A percentile compares a stretch with the other conserved stretches of the same genome.
phyloP scores from a whole-genome alignment of 2,329 filamentous ascomycete genomes.

The Diaporthe eres region DNA sequence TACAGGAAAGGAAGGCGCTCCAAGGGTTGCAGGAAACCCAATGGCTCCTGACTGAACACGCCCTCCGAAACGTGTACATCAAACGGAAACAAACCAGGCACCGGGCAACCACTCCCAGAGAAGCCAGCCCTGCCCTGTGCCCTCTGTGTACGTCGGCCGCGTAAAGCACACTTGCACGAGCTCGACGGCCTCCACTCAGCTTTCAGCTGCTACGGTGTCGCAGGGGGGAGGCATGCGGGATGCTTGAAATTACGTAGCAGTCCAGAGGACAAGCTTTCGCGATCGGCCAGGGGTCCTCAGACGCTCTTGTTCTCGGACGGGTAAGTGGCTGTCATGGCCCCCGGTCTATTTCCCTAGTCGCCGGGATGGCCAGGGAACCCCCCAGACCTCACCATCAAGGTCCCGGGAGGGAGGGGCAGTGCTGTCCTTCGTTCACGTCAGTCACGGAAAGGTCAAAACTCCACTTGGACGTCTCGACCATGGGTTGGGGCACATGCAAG shows the following conservation, averaged over 20 bases:
- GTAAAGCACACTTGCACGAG: conserved; percentile 39
- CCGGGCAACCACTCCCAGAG: conserved; percentile 30
- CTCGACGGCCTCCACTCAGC: conserved; percentile 37
- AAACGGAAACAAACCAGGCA: conserved; percentile 31
- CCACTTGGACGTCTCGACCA: conserved; percentile 38
- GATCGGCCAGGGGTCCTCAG: conserved; percentile 31
- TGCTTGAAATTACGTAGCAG: conserved; percentile 35
- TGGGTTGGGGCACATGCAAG: conserved; percentile 22
- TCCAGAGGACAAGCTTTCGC: conserved; percentile 21
- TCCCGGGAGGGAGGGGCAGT: conserved; percentile 33
- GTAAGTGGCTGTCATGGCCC: conserved; percentile 22
- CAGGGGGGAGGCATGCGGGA: conserved; percentile 19
- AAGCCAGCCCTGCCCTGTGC: conserved; percentile 36
- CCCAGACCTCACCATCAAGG: conserved; percentile 34
- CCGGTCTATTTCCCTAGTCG: conserved; percentile 2
- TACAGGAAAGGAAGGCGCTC: conserved; percentile 14
- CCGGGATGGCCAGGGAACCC: conserved; percentile 21
- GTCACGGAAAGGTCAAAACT: conserved; percentile 6
- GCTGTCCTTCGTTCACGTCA: conserved; percentile 35
- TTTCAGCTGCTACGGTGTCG: conserved; percentile 33
- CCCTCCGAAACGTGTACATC: conserved; percentile 38
- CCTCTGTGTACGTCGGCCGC: conserved; percentile 36
- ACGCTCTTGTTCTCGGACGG: conserved; percentile 20
- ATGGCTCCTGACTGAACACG: conserved; percentile 28
- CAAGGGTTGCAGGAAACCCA: conserved; percentile 25